Percentiles rank a stretch among this genome's conserved stretches.
These are phyloP conservation scores for Microthyrium microscopicum DNA, from an alignment of 2,329 filamentous ascomycete genomes.

Conservation along the genomic window DNA sequence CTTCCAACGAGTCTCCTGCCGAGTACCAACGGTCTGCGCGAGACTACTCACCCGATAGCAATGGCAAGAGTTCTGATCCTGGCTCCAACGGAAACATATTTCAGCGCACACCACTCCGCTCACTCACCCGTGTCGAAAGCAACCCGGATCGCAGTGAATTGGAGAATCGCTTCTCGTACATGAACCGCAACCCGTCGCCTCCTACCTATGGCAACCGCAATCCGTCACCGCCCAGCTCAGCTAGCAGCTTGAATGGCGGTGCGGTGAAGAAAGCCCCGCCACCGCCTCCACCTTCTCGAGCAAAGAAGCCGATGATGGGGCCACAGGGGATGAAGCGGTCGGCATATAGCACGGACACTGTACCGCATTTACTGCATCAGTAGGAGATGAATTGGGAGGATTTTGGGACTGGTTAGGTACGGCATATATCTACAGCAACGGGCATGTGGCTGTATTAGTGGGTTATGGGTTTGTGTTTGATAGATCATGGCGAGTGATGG, in stretches of 20 bases:
- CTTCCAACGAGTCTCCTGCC: conserved; percentile 42
- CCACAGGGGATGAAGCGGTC: conserved; percentile 47
- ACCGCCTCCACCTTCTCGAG: conserved; percentile 43
- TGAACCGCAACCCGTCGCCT: conserved; percentile 35
- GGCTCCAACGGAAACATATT: conserved; percentile 33
- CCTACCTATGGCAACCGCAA: conserved; percentile 34
- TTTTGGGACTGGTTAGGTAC: too few relatives aligned
- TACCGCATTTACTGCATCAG: too few relatives aligned
- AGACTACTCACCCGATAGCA: conserved; percentile 32
- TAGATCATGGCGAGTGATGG: too few relatives aligned
- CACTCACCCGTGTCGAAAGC: conserved; percentile 29
- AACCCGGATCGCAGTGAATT: conserved; percentile 15
- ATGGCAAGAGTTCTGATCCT: conserved; percentile 37
- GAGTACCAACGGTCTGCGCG: conserved; percentile 16
- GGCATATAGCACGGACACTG: conserved; percentile 27
- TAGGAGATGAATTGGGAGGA: too few relatives aligned
- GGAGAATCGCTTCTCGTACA: conserved; percentile 10
- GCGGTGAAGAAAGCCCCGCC: conserved; percentile 39
- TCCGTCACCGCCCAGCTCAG: conserved; percentile 36
- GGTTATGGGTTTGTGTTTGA: too few relatives aligned
- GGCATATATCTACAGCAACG: too few relatives aligned
- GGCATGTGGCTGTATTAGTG: too few relatives aligned
- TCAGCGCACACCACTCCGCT: conserved; percentile 33
- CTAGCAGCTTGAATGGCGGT: conserved; percentile 25
- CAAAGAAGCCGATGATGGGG: conserved; percentile 49